Conservation (phyloP, 805 yeast genomes). For the Candida mattraensis region DNA sequence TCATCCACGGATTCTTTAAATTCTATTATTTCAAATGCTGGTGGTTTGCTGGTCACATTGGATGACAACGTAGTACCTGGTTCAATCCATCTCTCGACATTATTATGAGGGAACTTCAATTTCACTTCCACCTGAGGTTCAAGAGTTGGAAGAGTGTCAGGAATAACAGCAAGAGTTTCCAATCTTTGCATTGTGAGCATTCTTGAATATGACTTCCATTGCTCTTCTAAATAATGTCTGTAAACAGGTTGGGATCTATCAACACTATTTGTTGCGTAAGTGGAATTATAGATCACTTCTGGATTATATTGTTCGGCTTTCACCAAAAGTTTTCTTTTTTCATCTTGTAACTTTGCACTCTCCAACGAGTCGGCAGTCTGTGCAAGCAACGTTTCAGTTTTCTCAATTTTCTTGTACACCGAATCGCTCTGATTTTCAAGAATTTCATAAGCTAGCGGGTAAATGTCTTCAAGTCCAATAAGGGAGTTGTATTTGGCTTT, state of each 20-base stretch:
- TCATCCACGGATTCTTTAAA: conserved; percentile 54
- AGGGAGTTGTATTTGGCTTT: conserved; percentile 66
- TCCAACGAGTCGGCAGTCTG: conserved; percentile 23
- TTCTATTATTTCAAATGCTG: conserved; percentile 75
- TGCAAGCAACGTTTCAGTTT: conserved; percentile 32
- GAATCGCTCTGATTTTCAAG: conserved; percentile 48
- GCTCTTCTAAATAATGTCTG: conserved; percentile 61
- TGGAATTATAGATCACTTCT: conserved; percentile 72
- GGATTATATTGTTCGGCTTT: conserved; percentile 79
- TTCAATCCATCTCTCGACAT: conserved; percentile 65
- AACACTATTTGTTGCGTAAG: conserved; percentile 44
- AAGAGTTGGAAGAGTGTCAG: conserved; percentile 91
- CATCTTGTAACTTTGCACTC: conserved; percentile 19
- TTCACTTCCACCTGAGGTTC: conserved; percentile 76
- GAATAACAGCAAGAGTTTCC: conserved; percentile 81
- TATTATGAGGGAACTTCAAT: conserved; percentile 71
- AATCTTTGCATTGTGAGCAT: conserved; percentile 90
- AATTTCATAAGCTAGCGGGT: conserved; percentile 63
- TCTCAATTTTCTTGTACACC: conserved; percentile 40
- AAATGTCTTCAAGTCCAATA: conserved; percentile 65
- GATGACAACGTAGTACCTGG: conserved; percentile 80
- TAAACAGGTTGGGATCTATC: conserved; percentile 81
- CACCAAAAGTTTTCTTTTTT: conserved; percentile 38
- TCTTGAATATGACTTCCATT: conserved; percentile 71
- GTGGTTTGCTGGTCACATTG: conserved; percentile 70